phyloP scores from a whole-genome alignment of 768 basidiomycete species.

The Boletus pseudo-olivaceus region DNA sequence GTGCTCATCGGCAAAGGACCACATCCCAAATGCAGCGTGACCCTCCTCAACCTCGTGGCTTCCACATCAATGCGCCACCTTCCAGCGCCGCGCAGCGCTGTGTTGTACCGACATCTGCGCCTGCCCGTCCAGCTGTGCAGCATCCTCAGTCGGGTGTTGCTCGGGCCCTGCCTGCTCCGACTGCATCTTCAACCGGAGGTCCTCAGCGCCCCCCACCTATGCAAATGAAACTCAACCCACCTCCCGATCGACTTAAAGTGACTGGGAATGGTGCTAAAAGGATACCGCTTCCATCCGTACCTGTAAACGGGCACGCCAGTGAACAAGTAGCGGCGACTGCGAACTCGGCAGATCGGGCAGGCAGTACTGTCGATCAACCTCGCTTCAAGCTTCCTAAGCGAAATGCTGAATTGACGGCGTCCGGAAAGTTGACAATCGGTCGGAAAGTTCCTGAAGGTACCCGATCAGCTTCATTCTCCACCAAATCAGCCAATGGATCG shows the following conservation, averaged over 20 bases:
- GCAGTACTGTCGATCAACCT: conserved; percentile 1
- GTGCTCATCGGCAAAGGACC: conserved; percentile 17
- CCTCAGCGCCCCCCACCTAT: conserved; percentile 26
- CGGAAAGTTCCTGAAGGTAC: conserved; percentile 9
- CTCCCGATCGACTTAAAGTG: conserved; percentile 23
- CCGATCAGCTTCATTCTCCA: conserved; percentile 4
- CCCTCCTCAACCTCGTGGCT: conserved; percentile 11
- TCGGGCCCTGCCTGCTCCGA: conserved; percentile 1
- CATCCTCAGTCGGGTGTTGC: conserved; percentile 1
- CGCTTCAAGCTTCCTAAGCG: conserved; percentile 10
- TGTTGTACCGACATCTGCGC: conserved; percentile 10
- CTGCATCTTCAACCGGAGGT: conserved; percentile 10
- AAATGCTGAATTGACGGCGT: not conserved
- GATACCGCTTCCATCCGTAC: conserved; percentile 26
- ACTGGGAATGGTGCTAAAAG: conserved; percentile 32
- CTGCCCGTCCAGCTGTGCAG: conserved; percentile 8
- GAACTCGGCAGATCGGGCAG: not conserved
- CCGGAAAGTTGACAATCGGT: conserved; percentile 1
- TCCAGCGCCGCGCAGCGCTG: conserved; percentile 20
- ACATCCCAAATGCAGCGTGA: conserved; percentile 17
- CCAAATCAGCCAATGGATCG: conserved; percentile 6
- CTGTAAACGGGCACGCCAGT: not conserved
- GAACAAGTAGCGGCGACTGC: conserved; percentile 1
- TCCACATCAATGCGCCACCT: conserved; percentile 16
- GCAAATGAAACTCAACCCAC: conserved; percentile 21